Evolutionary conservation across 2,329 filamentous ascomycete species (phyloP), one percentile per base, ranked within the genome.

Genomic region (Lachnellula arida): DNA sequence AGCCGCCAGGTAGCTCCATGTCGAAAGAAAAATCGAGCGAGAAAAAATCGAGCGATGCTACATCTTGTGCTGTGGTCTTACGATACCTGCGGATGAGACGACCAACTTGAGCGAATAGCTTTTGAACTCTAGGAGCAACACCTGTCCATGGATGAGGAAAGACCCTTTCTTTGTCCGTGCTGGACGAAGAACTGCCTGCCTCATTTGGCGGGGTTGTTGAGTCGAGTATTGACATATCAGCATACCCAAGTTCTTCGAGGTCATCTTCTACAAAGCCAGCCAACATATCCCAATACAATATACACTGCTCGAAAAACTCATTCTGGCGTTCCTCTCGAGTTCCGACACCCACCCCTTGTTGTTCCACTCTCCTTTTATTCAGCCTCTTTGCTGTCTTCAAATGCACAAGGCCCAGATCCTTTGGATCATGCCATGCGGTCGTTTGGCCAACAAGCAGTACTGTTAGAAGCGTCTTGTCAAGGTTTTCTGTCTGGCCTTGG

Each of bases 391-490:
- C 66, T 0, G 64, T 67, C 37, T 63, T 64, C n/a, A 68, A 22
- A 54, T 68, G 66, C 5, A 65, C 57, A 2, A 68, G 47, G 22
- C 81, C 82, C 4, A 85, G 72, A 49, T 80, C 79, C 40, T 71
- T 75, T 15, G 79, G 74, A 46, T 84, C 76, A 54, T 84, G 81
- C 82, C 82, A 85, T 37, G 78, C 78, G 5, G 81, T 81, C 1
- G 80, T 82, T 54, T 82, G 76, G 2, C 81, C 82, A 0, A 85
- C 75, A 63, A 85, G 76, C 42, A 85, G 75, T 32, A 84, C 71
- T 3, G 79, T 79, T n/a, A 85, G 64, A 9, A 84, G 72, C 0
- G 79, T 78, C 53, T 78, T 80, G 40, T 82, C 81, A 17, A 81
- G 74, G 56, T 80, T 71, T 32, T 71, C 66, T 4, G 66, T 44